These are phyloP conservation scores for Hymenoscyphus fructigenus DNA, from an alignment of 2,329 filamentous ascomycete species.

Conservation along the genomic window DNA sequence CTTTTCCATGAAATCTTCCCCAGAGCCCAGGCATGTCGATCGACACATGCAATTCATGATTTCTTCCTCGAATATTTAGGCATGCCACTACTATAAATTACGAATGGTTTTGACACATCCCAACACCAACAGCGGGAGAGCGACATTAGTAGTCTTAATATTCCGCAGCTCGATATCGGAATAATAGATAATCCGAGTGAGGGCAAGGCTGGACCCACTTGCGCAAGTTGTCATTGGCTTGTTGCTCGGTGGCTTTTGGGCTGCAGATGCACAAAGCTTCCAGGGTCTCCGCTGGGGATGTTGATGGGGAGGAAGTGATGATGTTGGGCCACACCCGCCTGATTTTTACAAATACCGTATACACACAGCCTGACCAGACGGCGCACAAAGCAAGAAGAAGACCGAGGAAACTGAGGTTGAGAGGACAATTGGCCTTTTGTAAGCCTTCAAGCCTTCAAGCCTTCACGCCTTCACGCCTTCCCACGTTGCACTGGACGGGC, in stretches of 20 bases:
- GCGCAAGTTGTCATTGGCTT: conserved; percentile 1
- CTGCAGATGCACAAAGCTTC: neutral
- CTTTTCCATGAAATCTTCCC: no score
- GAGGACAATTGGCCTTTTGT: no score
- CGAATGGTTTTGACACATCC: neutral
- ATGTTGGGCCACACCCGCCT: no score
- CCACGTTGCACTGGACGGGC: neutral
- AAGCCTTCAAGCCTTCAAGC: neutral
- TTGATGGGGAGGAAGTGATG: no score
- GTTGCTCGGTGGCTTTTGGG: neutral
- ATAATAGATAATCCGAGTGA: neutral
- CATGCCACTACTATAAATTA: neutral
- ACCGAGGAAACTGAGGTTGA: no score
- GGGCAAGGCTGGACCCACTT: neutral
- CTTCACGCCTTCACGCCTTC: neutral
- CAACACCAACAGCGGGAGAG: neutral
- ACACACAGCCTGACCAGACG: no score
- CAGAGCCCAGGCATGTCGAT: no score
- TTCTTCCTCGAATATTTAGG: no score
- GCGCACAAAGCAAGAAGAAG: no score
- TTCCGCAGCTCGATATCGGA: neutral
- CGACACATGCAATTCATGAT: no score
- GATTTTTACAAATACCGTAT: no score
- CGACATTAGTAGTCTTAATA: neutral
- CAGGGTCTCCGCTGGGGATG: neutral